Percentiles rank a stretch among this genome's conserved stretches.
Evolutionary conservation across 208 protist genomes (phyloP).

Genomic region (Wallacemonas sp.): DNA sequence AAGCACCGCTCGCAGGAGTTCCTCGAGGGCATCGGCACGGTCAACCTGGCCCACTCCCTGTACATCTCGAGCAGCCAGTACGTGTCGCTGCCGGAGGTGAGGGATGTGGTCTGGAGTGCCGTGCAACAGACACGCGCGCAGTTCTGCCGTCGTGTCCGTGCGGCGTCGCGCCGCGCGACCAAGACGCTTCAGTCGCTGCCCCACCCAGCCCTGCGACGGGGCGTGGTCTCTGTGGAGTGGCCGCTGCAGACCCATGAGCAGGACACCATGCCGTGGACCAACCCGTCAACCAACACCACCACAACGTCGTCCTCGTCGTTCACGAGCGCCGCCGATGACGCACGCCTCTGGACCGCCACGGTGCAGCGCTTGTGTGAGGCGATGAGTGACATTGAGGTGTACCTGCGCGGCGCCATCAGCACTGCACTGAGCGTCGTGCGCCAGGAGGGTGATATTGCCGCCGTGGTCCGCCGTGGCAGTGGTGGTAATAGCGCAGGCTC

Average conservation of each 20-base stretch:
- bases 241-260: constrained; percentile 16
- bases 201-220: constrained; percentile 49
- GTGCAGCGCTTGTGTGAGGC: neutral
- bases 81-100: constrained; percentile 47
- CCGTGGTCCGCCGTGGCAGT: neutral
- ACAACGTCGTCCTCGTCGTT: no score
- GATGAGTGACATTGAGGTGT: neutral
- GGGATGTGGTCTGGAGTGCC: constrained; percentile 21
- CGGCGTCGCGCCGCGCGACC: constrained; percentile 21
- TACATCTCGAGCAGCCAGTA: constrained; percentile 52
- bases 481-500: neutral
- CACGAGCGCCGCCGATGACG: constrained; percentile 2
- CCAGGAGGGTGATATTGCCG: constrained; percentile 6
- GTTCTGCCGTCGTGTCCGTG: constrained; percentile 16
- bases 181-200: constrained; percentile 40
- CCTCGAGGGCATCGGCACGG: constrained; percentile 24
- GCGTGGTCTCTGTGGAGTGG: constrained; percentile 58
- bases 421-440: neutral
- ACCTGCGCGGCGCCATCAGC: constrained; percentile 2
- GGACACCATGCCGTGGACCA: neutral
- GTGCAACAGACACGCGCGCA: constrained; percentile 28
- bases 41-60: constrained; percentile 50
- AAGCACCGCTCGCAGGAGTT: constrained; percentile 56
- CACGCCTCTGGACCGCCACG: neutral
- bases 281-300: neutral